Base-by-base conservation (phyloP, 768 basidiomycete species). In the Leucosporidium yakuticum region DNA sequence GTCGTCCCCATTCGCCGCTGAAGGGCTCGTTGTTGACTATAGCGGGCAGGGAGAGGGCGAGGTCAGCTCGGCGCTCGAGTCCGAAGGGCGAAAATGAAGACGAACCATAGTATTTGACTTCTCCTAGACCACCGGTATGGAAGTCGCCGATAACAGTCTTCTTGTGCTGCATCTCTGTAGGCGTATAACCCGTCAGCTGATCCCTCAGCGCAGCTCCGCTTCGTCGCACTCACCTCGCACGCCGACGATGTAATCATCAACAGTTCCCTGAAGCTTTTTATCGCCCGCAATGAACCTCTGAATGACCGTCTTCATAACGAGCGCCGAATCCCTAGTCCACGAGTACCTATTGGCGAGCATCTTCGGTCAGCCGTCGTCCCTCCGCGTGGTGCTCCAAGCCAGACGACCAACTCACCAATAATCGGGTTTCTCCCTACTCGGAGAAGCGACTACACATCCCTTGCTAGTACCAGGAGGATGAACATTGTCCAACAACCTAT, bases 281-380 rank as follows among this genome's bases (percentile, higher is more conserved):
- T 53, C 36, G n/a, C 65, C 64, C 6, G 60, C 19, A 23, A 72
- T 60, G 63, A 49, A 74, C 27, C 65, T 64, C 29, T 74, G 31
- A 14, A 75, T 58, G 36, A 75, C 51, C 9, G 65, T 70, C n/a
- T 71, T 54, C 65, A 70, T 64, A 54, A 70, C 68, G 51, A 75
- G 44, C 19, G 74, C 74, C 0, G 60, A 61, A 63, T 75, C 74
- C 32, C 74, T 56, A 0, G 74, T 74, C 74, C 74, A 75, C 54
- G 74, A 64, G 61, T 75, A 74, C 68, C 65, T 71, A 56, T n/a
- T 19, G 25, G 31, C 2, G 32, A 60, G 25, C 47, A 48, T 5
- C 59, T 60, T n/a, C 19, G 44, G 25, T 61, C 55, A 51, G 50
- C 34, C 36, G 36, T 12, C 47, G 21, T 7, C 6, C 5, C 29